Evolutionary conservation across 768 basidiomycete species (phyloP).

Genomic region (Podaxis sp.): DNA sequence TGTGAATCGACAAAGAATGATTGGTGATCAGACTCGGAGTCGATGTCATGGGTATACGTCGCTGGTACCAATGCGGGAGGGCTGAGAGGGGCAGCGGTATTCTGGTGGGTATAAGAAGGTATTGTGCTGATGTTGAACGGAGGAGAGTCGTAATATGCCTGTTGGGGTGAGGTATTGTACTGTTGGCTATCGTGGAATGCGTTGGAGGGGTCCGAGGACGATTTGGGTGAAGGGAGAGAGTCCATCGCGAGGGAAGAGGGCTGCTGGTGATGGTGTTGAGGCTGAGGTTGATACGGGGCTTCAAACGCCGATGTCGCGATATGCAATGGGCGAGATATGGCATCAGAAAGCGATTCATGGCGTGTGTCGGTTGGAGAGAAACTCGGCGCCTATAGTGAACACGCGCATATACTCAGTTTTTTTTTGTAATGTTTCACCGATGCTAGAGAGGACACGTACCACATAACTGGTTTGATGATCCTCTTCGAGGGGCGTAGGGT

Average conservation of each 20-base stretch:
- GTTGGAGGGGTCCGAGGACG: conserved; percentile 5
- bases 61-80: conserved; percentile 8
- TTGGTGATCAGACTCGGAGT: background rate
- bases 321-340: background rate
- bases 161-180: background rate
- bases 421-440: background rate
- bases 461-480: background rate
- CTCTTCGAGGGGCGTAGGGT: background rate
- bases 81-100: background rate
- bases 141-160: background rate
- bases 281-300: background rate
- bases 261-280: conserved; percentile 4
- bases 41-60: background rate
- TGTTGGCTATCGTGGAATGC: background rate
- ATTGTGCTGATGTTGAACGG: background rate
- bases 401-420: background rate
- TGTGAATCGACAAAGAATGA: background rate
- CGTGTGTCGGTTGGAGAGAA: background rate
- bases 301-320: background rate
- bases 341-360: background rate
- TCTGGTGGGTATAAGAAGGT: background rate
- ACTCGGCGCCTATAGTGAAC: background rate
- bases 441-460: background rate
- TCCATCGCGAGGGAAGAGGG: conserved; percentile 9
- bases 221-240: background rate